phyloP scores from a whole-genome alignment of 495 filamentous ascomycete species.

The Xylaria telfairii region DNA sequence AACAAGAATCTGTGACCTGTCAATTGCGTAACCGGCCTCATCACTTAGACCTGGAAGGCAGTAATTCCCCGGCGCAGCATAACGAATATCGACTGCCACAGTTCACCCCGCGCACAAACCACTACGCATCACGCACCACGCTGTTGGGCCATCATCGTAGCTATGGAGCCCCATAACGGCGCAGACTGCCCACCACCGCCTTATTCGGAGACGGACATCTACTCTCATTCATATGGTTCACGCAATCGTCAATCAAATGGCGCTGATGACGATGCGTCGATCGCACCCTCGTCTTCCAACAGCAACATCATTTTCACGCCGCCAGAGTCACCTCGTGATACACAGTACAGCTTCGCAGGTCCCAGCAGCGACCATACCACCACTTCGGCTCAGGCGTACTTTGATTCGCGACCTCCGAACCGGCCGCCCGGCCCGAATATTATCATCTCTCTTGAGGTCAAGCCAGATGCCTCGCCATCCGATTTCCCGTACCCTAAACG shows the following conservation, averaged over 20 bases:
- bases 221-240: slow-evolving; percentile 41
- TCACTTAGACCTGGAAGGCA: background rate
- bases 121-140: background rate
- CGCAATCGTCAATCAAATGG: slow-evolving; percentile 24
- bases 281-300: slow-evolving; percentile 41
- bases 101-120: background rate
- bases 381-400: slow-evolving; percentile 46
- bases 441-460: slow-evolving; percentile 34
- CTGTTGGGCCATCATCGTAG: background rate
- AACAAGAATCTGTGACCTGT: background rate
- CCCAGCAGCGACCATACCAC: slow-evolving; percentile 32
- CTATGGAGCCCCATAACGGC: slow-evolving; percentile 37
- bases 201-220: slow-evolving; percentile 57
- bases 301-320: slow-evolving; percentile 55
- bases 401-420: slow-evolving; percentile 45
- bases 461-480: slow-evolving; percentile 31
- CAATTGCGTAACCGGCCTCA: background rate
- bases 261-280: slow-evolving; percentile 34
- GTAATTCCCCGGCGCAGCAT: no score
- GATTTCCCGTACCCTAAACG: slow-evolving; percentile 44
- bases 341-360: slow-evolving; percentile 37
- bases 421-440: slow-evolving; percentile 25
- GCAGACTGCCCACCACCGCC: slow-evolving; percentile 49
- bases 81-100: no score
- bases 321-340: slow-evolving; percentile 47